phyloP scores from a whole-genome alignment of 2,329 filamentous ascomycete genomes.

The Fulvia fulva region DNA sequence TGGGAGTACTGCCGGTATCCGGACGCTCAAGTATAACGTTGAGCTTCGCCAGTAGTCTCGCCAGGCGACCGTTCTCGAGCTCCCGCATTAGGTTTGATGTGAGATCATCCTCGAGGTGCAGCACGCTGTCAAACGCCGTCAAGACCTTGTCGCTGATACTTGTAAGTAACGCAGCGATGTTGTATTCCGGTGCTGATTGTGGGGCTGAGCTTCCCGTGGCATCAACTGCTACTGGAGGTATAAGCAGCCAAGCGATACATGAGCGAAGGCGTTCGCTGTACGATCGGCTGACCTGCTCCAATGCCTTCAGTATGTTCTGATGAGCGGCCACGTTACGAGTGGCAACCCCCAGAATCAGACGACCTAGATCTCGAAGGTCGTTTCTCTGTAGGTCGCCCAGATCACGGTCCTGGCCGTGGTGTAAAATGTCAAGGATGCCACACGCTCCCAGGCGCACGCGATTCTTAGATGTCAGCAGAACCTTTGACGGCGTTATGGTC shows the following conservation, averaged over 20 bases:
- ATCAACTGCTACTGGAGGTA: slow-evolving; percentile 45
- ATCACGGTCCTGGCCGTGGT: slow-evolving; percentile 67
- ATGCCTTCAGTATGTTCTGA: slow-evolving; percentile 60
- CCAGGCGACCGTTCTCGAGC: slow-evolving; percentile 82
- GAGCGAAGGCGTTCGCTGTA: slow-evolving; percentile 78
- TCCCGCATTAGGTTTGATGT: slow-evolving; percentile 70
- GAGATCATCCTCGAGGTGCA: slow-evolving; percentile 75
- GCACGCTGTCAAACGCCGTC: slow-evolving; percentile 68
- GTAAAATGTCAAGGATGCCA: slow-evolving; percentile 82
- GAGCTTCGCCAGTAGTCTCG: slow-evolving; percentile 77
- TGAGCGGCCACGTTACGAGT: slow-evolving; percentile 46
- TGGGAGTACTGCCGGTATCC: slow-evolving; percentile 53
- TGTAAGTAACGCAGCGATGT: slow-evolving; percentile 72
- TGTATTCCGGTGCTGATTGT: slow-evolving; percentile 51
- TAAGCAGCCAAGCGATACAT: slow-evolving; percentile 76
- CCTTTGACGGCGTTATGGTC: slow-evolving; percentile 81
- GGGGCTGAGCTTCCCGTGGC: not conserved
- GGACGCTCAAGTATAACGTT: slow-evolving; percentile 85
- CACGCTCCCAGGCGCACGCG: slow-evolving; percentile 85
- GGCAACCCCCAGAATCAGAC: slow-evolving; percentile 76
- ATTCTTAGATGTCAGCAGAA: slow-evolving; percentile 86
- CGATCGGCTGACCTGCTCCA: slow-evolving; percentile 71
- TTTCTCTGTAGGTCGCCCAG: slow-evolving; percentile 78
- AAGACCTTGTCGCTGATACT: slow-evolving; percentile 76
- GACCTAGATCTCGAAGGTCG: slow-evolving; percentile 80